Percentiles rank a stretch among this genome's conserved stretches.
These are phyloP conservation scores for Leccinum uliginosum DNA, from an alignment of 768 basidiomycete species.

Conservation along the genomic window DNA sequence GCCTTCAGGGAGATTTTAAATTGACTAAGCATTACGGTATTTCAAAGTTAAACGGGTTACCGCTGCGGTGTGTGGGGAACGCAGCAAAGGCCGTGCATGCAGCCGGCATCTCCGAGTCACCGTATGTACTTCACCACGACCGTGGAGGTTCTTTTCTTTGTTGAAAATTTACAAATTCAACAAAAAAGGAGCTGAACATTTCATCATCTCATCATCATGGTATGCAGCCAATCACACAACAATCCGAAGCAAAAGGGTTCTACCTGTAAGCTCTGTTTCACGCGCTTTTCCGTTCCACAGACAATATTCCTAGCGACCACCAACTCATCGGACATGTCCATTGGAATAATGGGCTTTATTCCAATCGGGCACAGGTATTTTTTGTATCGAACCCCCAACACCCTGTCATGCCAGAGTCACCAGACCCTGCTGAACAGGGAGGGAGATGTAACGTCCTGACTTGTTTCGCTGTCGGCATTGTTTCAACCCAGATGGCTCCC, in stretches of 20 bases:
- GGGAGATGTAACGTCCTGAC: background rate
- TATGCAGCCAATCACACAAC: background rate
- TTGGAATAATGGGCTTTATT: background rate
- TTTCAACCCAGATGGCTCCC: background rate
- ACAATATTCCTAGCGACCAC: background rate
- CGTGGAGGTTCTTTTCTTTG: background rate
- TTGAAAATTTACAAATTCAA: background rate
- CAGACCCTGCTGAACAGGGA: background rate
- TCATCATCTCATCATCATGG: background rate
- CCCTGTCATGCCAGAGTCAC: background rate
- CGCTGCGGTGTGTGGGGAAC: too few species aligned
- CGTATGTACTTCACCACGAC: too few species aligned
- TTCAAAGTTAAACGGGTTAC: too few species aligned
- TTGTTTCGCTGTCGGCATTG: background rate
- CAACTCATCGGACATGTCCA: background rate
- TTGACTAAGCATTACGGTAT: slow-evolving; percentile 13
- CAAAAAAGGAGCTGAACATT: background rate
- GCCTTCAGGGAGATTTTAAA: too few species aligned
- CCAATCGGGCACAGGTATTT: background rate
- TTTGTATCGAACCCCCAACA: background rate
- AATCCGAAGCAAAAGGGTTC: background rate
- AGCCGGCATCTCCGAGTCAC: too few species aligned
- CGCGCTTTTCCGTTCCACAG: background rate
- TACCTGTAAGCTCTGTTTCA: slow-evolving; percentile 1
- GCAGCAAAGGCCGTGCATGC: too few species aligned